Conservation (phyloP, 768 basidiomycete genomes). For the Lactifluus subvellereus region DNA sequence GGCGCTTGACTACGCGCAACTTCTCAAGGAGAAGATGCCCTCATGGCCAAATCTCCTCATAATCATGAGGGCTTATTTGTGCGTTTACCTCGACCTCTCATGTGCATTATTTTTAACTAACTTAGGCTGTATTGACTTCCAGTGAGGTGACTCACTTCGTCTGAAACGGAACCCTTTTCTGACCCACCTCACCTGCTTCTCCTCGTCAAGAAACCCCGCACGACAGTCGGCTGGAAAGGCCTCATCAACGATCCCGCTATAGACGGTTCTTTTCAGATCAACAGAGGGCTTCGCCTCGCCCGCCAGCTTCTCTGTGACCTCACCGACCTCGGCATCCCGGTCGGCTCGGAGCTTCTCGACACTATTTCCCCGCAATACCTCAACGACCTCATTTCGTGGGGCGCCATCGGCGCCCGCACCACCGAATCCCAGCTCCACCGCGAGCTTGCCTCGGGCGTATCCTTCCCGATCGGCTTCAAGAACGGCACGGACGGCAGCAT, state of each 20-base stretch:
- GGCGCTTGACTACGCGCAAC: conserved; percentile 75
- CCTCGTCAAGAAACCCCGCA: conserved; percentile 76
- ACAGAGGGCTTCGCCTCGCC: conserved; percentile 89
- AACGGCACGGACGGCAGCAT: conserved; percentile 96
- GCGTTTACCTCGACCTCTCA: conserved; percentile 34
- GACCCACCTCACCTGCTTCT: background rate
- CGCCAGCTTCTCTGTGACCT: conserved; percentile 89
- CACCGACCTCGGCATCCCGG: conserved; percentile 83
- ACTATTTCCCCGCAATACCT: conserved; percentile 80
- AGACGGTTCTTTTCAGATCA: conserved; percentile 92
- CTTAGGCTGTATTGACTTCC: conserved; percentile 33
- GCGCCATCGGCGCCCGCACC: conserved; percentile 94
- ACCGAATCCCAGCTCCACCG: conserved; percentile 97
- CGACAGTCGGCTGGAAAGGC: conserved; percentile 98
- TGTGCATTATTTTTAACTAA: background rate
- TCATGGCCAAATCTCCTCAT: conserved; percentile 76
- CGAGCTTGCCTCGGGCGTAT: conserved; percentile 91
- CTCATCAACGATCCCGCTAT: conserved; percentile 93
- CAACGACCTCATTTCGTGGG: conserved; percentile 82
- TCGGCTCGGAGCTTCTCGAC: conserved; percentile 92
- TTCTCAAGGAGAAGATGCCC: conserved; percentile 60
- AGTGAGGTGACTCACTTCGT: conserved; percentile 36
- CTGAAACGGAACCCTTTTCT: background rate
- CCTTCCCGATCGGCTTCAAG: conserved; percentile 99
- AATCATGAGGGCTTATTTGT: conserved; percentile 98